Evolutionary conservation across 2,329 filamentous ascomycete genomes (phyloP).

Genomic region (Trichoderma aggressivum): DNA sequence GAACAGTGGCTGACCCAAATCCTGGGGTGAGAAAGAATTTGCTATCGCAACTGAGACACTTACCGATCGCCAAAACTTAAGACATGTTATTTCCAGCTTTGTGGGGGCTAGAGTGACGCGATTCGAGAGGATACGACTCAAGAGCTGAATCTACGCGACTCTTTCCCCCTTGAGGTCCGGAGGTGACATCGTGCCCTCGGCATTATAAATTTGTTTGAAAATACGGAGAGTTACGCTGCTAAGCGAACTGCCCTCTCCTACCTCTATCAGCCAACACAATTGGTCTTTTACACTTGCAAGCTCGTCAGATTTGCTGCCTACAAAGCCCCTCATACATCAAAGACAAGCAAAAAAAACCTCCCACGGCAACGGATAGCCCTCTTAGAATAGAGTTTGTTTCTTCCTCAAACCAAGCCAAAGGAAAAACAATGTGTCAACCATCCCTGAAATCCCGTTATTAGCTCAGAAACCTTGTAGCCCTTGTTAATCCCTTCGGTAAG

Average conservation of each 20-base stretch:
- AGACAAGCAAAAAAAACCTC: background rate
- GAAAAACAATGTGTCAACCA: background rate
- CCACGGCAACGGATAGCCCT: too few species aligned
- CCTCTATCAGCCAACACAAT: background rate
- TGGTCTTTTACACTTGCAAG: background rate
- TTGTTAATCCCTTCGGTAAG: background rate
- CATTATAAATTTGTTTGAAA: conserved; percentile 1
- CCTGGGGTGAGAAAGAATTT: background rate
- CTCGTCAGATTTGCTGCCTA: background rate
- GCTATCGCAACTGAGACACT: background rate
- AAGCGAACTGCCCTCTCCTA: background rate
- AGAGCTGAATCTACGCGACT: background rate
- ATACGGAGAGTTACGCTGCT: background rate
- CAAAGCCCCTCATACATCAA: background rate
- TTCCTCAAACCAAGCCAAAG: background rate
- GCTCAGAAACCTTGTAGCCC: background rate
- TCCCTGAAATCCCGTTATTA: background rate
- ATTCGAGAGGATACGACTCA: background rate
- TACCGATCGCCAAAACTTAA: background rate
- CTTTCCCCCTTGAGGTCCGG: background rate
- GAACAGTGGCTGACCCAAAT: background rate
- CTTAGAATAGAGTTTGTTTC: background rate
- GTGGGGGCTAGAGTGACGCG: background rate
- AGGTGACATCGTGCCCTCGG: background rate
- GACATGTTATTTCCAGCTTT: conserved; percentile 2